These are phyloP conservation scores for Aurifilum marmelostoma DNA, from an alignment of 2,329 filamentous ascomycete genomes.

Conservation along the genomic window DNA sequence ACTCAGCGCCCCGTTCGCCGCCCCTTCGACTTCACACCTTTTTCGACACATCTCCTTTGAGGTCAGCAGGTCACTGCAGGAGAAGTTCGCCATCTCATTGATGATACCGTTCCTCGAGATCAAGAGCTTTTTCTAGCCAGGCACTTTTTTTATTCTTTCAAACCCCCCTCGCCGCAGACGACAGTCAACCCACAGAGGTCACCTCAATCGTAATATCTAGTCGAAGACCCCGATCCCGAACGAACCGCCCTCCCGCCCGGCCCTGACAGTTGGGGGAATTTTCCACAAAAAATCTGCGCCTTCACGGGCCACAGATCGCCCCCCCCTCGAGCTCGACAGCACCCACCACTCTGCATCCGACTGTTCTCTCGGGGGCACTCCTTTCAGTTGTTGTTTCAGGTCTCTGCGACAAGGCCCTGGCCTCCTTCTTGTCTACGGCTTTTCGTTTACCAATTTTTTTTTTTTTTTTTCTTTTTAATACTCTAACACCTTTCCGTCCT, in stretches of 20 bases:
- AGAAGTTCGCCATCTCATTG: constrained; percentile 43
- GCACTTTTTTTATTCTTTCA: constrained; percentile 35
- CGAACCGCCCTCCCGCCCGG: constrained; percentile 19
- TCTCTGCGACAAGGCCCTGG: constrained; percentile 35
- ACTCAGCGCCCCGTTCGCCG: constrained; percentile 9
- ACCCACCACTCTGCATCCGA: constrained; percentile 25
- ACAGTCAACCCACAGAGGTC: constrained; percentile 16
- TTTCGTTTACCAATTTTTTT: background rate
- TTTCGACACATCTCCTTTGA: constrained; percentile 64
- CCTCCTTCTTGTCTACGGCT: constrained; percentile 27
- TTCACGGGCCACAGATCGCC: constrained; percentile 42
- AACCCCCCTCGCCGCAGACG: constrained; percentile 27
- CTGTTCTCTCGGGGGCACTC: constrained; percentile 36
- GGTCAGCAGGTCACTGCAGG: constrained; percentile 85
- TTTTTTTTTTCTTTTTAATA: constrained; percentile 22
- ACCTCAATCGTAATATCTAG: constrained; percentile 29
- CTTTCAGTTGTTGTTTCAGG: constrained; percentile 43
- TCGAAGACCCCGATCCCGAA: constrained; percentile 24
- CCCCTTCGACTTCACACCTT: constrained; percentile 31
- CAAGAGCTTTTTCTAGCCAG: constrained; percentile 42
- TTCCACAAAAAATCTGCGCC: constrained; percentile 32
- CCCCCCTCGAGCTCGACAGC: constrained; percentile 32
- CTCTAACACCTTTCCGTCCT: constrained; percentile 31
- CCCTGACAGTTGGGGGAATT: constrained; percentile 5
- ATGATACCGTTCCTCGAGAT: constrained; percentile 22